A percentile compares a stretch with the other conserved stretches of the same genome.
Evolutionary conservation across 2,329 filamentous ascomycete genomes (phyloP).

Genomic region (Pleurostoma richardsiae): DNA sequence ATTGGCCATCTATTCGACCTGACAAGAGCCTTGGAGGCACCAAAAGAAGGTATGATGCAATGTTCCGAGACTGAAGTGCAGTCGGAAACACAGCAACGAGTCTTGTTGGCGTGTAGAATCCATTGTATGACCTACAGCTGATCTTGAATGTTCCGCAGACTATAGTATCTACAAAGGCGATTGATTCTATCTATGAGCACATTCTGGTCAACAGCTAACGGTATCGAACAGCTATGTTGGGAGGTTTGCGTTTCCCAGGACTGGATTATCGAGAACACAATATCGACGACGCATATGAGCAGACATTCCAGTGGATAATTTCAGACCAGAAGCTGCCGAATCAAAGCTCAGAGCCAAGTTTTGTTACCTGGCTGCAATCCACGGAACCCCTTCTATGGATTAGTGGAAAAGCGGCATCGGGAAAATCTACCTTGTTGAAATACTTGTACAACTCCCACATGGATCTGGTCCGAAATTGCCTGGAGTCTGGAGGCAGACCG

Average conservation of each 20-base stretch:
- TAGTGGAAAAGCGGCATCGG: not conserved
- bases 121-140: not conserved
- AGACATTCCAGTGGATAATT: not conserved
- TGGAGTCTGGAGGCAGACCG: not conserved
- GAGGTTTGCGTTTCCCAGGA: not conserved
- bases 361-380: not conserved
- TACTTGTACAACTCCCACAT: not conserved
- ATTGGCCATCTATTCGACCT: not conserved
- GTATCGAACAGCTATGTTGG: not conserved
- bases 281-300: not conserved
- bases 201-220: not conserved
- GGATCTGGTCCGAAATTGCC: not conserved
- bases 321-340: not conserved
- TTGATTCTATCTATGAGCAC: not conserved
- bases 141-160: not conserved
- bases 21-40: not conserved
- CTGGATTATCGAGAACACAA: not conserved
- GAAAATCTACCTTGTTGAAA: slow-evolving; percentile 2
- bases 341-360: not conserved
- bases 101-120: no score
- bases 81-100: no score
- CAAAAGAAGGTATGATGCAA: not conserved
- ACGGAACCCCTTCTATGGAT: not conserved
- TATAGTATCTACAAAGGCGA: not conserved
- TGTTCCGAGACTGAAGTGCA: no score